Conservation (phyloP, 495 filamentous ascomycete species). For the Aspergillus homomorphus region DNA sequence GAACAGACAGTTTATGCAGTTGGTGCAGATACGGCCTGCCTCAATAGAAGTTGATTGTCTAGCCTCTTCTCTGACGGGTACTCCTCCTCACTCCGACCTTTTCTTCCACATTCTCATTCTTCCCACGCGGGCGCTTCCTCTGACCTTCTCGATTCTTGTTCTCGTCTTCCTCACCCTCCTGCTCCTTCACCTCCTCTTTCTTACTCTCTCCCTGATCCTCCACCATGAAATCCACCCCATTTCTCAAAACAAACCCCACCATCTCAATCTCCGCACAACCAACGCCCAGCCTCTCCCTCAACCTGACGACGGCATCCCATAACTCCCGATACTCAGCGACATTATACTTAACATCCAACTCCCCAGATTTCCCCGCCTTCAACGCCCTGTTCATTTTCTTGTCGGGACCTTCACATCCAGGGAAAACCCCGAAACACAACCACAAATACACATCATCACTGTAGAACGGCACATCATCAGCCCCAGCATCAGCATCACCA, state of each 20-base stretch:
- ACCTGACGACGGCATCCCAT: constrained; percentile 37
- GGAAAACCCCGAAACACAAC: constrained; percentile 45
- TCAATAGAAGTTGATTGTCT: too few species aligned
- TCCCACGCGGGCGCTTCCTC: not conserved
- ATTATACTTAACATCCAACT: constrained; percentile 61
- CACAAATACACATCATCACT: constrained; percentile 73
- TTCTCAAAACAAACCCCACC: constrained; percentile 58
- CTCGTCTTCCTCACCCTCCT: not conserved
- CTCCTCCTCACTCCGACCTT: not conserved
- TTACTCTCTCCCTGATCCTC: not conserved
- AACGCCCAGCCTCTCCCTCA: constrained; percentile 45
- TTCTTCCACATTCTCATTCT: not conserved
- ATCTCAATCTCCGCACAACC: constrained; percentile 60
- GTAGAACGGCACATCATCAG: constrained; percentile 63
- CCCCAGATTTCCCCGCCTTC: constrained; percentile 35
- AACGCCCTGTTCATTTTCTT: constrained; percentile 25
- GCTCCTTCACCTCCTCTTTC: not conserved
- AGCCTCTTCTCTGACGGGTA: not conserved
- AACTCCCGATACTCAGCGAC: constrained; percentile 59
- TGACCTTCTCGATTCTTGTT: not conserved
- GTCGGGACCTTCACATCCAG: not conserved
- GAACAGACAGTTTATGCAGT: too few species aligned
- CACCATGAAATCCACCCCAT: constrained; percentile 31
- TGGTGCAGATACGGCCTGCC: too few species aligned
- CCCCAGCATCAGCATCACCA: not conserved